Base-by-base conservation (phyloP, 441 rosid species). In the Omphalea diandra region DNA sequence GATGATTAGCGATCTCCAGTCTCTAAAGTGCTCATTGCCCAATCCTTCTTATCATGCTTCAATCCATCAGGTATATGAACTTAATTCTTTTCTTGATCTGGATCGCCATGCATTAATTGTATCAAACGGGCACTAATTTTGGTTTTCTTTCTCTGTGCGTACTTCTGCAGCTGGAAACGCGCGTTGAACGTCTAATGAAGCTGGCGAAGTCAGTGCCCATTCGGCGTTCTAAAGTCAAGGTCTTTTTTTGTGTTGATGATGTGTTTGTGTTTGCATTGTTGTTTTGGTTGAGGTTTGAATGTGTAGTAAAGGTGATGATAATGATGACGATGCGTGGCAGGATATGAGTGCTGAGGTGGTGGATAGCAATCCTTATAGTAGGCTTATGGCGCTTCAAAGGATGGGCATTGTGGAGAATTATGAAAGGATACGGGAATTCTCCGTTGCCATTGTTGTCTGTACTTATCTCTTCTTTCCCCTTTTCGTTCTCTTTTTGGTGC, bases 311-410 rank as follows among this genome's bases (percentile, higher is more conserved):
- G n/a, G 33, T 61, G 46, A n/a, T n/a, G n/a, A n/a, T n/a, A n/a
- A n/a, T n/a, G n/a, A n/a, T n/a, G n/a, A n/a, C n/a, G n/a, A n/a
- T n/a, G n/a, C n/a, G 44, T 78, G 77, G 65, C 85, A 94, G 99
- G 99, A 92, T 76, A 80, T 90, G 89, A 94, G 99, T 81, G 89
- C 96, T 7, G 96, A 90, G 82, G 99, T 94, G 79, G 94, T 94
- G 50, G 98, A 94, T 78, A 89, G 91, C 78, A 94, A 94, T 81
- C 98, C 99, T 54, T 94, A 94, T 69, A 92, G 99, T 77, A 85
- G 99, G 84, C 98, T 92, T 31, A 92, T 94, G 98, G 99, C 98
- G 32, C 99, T 94, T 76, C 99, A 94, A 75, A 84, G 96, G 69
- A 92, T 94, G 98, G 99, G 97, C 40, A 92, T 92, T 71, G 98